Percentiles rank a stretch among this genome's conserved stretches.
Conservation (phyloP, 306 rosid species). For the Fragaria ananassa region DNA sequence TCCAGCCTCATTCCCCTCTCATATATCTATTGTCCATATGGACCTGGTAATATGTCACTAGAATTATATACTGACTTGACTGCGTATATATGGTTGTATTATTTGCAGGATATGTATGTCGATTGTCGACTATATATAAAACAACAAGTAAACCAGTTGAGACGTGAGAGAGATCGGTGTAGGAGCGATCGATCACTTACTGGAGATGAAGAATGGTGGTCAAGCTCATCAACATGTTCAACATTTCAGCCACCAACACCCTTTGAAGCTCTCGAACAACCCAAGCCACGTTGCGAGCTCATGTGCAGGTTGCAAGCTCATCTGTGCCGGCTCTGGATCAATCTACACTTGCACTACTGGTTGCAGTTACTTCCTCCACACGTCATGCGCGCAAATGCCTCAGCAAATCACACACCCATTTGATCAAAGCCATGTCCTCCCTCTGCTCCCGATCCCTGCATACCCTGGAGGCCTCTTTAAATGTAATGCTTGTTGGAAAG, state of each 20-base stretch:
- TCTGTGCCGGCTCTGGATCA: constrained; percentile 8
- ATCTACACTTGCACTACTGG: constrained; percentile 7
- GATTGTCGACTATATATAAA: no score
- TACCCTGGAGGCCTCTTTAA: constrained; percentile 2
- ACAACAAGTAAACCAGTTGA: no score
- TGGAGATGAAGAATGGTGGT: no score
- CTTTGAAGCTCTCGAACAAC: not conserved
- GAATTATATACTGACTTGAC: no score
- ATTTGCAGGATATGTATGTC: no score
- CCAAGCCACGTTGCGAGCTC: not conserved
- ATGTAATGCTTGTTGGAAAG: constrained; percentile 9
- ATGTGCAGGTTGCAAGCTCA: constrained; percentile 12
- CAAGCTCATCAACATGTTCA: not conserved
- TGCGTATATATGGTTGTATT: no score
- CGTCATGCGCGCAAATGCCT: constrained; percentile 13
- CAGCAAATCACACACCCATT: constrained; percentile 13
- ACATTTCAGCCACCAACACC: constrained; percentile 9
- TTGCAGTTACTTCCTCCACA: constrained; percentile 13
- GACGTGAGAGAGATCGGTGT: not conserved
- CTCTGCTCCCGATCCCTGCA: constrained; percentile 1
- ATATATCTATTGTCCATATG: no score
- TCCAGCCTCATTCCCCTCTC: no score
- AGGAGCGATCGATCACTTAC: not conserved
- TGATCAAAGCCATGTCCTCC: constrained; percentile 4
- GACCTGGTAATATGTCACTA: no score